A percentile compares a stretch with the other conserved stretches of the same genome.
phyloP scores from a whole-genome alignment of 805 yeast species.

The Lipomyces chichibuensis region DNA sequence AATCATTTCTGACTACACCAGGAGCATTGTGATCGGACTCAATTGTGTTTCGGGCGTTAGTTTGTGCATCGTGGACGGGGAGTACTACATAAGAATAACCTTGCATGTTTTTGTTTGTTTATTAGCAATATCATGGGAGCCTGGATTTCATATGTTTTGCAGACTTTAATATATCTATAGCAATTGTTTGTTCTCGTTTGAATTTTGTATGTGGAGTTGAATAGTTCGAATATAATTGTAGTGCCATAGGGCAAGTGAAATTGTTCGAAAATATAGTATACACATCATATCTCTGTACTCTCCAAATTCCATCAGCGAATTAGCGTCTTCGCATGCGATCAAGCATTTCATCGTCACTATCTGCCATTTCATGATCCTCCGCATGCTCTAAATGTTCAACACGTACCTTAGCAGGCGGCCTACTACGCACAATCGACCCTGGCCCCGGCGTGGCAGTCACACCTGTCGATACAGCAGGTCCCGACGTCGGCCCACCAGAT shows the following conservation, averaged over 20 bases:
- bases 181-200: background rate
- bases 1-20: background rate
- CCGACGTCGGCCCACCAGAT: background rate
- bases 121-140: background rate
- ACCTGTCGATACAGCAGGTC: background rate
- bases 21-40: background rate
- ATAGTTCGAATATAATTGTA: background rate
- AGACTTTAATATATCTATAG: background rate
- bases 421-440: slow-evolving; percentile 11
- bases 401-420: slow-evolving; percentile 14
- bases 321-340: slow-evolving; percentile 1
- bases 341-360: slow-evolving; percentile 26
- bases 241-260: background rate
- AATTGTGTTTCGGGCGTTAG: background rate
- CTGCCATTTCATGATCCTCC: slow-evolving; percentile 18
- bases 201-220: background rate
- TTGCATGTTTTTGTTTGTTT: background rate
- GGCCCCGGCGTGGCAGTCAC: background rate
- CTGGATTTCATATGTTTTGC: too few relatives aligned
- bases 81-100: background rate
- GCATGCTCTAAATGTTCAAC: slow-evolving; percentile 29
- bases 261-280: background rate
- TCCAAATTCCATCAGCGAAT: background rate
- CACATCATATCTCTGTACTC: background rate
- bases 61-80: background rate